These are phyloP conservation scores for Dothiorella sarmentorum DNA, from an alignment of 2,329 filamentous ascomycete genomes.

Conservation along the genomic window DNA sequence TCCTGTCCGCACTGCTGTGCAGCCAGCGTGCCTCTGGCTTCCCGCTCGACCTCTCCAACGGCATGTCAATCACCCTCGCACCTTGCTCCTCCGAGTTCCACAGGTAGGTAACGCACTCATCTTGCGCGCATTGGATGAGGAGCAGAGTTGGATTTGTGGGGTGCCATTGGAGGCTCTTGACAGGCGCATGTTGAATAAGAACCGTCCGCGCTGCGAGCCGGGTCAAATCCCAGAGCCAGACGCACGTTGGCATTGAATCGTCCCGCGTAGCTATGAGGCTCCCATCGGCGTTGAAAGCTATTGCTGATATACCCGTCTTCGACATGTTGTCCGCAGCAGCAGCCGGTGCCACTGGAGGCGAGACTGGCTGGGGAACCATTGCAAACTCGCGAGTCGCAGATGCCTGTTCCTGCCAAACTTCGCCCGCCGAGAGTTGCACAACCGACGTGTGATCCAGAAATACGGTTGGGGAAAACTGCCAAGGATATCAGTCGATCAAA, in stretches of 20 bases:
- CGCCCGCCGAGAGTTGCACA: constrained; percentile 33
- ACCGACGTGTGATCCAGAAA: constrained; percentile 37
- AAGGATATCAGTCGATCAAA: neutral
- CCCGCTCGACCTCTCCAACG: constrained; percentile 21
- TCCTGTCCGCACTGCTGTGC: constrained; percentile 29
- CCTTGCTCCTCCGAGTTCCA: constrained; percentile 28
- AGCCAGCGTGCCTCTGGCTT: constrained; percentile 13
- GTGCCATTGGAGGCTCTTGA: constrained; percentile 46
- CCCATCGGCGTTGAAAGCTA: constrained; percentile 36
- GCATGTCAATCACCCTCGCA: constrained; percentile 17
- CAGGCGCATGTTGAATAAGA: constrained; percentile 43
- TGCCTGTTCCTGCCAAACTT: constrained; percentile 37
- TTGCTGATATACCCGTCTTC: constrained; percentile 37
- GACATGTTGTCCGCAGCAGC: constrained; percentile 31
- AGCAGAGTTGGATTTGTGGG: constrained; percentile 35
- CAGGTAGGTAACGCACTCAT: constrained; percentile 40
- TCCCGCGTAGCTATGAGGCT: constrained; percentile 38
- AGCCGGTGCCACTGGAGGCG: constrained; percentile 31
- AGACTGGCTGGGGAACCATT: constrained; percentile 32
- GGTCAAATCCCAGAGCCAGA: constrained; percentile 47
- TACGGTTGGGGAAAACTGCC: constrained; percentile 34
- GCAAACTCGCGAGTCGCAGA: constrained; percentile 31
- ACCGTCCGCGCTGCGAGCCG: constrained; percentile 39
- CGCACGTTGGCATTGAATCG: constrained; percentile 41
- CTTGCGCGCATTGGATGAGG: constrained; percentile 42